Evolutionary conservation across 1,284 basidiomycete species (phyloP), one percentile per base, ranked within the genome.

Genomic region (Lentinula novae-zelandiae): DNA sequence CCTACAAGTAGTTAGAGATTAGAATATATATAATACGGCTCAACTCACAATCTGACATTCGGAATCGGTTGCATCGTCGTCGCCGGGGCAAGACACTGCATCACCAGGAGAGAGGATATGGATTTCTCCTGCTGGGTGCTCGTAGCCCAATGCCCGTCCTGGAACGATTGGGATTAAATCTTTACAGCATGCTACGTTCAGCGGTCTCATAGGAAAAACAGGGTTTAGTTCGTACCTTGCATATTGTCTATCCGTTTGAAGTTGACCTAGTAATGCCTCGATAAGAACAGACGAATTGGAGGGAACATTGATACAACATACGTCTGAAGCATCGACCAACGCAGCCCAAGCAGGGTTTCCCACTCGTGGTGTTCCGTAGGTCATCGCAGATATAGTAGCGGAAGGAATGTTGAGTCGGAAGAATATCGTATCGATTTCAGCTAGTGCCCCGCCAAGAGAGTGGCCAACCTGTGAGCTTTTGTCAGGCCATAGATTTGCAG

Each of bases 391-490:
- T 60, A 84, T 73, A 52, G 76, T 74, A 50, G 66, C 64, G 5
- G 73, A 66, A 1, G 80, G 79, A 33, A 84, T 69, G 63, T 81
- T 79, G 42, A 84, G 67, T 2, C 71, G 70, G 60, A 85, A 72
- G 70, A 77, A 82, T n/a, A 84, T 62, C 15, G 81, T 74, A 57
- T 83, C 80, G 13, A 85, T 76, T 64, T 81, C 77, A 4, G 82
- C 79, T 22, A 85, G 70, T 22, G 82, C 82, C 48, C 81, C 83
- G 33, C 83, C 83, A 17, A 84, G 76, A 27, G 80, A 84, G 66
- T 84, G 83, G 2, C 83, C 81, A 48, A 83, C 68, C 79, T 81
- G 61, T 38, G 46, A 22, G 36, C 9, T 50, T 55, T 0, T 70
- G 17, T 20, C n/a, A 17, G 31, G 12, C 34, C 17, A 63, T 0